Percentiles rank a stretch among this genome's conserved stretches.
phyloP scores from a whole-genome alignment of 805 yeast species.

The Henningerozyma blattae region DNA sequence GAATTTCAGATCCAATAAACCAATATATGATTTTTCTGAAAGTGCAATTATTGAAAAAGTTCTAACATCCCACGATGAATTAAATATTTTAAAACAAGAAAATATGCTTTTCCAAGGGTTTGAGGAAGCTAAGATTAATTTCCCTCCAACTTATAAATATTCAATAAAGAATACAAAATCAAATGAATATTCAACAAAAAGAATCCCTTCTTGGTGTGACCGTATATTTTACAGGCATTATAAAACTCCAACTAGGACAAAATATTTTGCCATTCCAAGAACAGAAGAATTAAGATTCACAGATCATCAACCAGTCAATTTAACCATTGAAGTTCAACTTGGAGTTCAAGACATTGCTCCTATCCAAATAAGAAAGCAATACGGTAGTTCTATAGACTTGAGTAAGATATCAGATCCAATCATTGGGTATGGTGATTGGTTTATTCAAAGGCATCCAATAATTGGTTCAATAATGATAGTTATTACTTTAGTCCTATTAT shows the following conservation, averaged over 20 bases:
- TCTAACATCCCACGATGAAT: slow-evolving; percentile 27
- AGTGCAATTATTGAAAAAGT: background rate
- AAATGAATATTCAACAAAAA: slow-evolving; percentile 39
- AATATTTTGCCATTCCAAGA: slow-evolving; percentile 36
- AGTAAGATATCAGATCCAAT: background rate
- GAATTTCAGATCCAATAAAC: slow-evolving; percentile 44
- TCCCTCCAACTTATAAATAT: slow-evolving; percentile 77
- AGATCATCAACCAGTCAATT: slow-evolving; percentile 73
- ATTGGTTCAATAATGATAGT: no score
- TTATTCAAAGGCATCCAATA: background rate
- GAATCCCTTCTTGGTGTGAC: slow-evolving; percentile 89
- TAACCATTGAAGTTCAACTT: slow-evolving; percentile 36
- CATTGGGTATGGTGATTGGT: background rate
- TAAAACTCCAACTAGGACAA: slow-evolving; percentile 12
- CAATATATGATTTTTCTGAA: slow-evolving; percentile 8
- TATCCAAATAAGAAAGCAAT: background rate
- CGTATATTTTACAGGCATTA: slow-evolving; percentile 52
- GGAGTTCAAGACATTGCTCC: background rate
- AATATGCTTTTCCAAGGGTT: slow-evolving; percentile 46
- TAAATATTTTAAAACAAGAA: slow-evolving; percentile 19
- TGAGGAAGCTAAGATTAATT: slow-evolving; percentile 49
- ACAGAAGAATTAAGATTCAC: slow-evolving; percentile 35
- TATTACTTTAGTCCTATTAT: no score
- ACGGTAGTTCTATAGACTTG: background rate
- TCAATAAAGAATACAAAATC: slow-evolving; percentile 26